Evolutionary conservation across 768 basidiomycete genomes (phyloP).

Genomic region (Leccinum barrowsii): DNA sequence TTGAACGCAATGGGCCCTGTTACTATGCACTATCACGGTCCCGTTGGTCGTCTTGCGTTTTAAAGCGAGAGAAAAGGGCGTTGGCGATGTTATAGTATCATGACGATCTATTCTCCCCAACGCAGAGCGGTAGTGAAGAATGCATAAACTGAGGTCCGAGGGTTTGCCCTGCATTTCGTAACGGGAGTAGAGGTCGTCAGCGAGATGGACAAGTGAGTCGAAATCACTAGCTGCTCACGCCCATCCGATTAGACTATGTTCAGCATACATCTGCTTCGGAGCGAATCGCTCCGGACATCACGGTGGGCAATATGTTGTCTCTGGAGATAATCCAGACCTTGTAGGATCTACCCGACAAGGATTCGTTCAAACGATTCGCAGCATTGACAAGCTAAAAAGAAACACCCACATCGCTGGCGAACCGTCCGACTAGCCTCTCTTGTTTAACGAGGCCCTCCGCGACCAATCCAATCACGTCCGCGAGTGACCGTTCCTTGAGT

Average conservation of each 20-base stretch:
- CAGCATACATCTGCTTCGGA: background rate
- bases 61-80: no score
- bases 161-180: conserved; percentile 14
- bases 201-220: conserved; percentile 19
- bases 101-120: conserved; percentile 18
- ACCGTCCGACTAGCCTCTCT: conserved; percentile 71
- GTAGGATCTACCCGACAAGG: conserved; percentile 46
- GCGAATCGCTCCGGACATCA: conserved; percentile 70
- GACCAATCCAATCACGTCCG: conserved; percentile 69
- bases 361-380: background rate
- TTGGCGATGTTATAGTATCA: background rate
- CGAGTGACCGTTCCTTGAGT: conserved; percentile 83
- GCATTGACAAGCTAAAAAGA: background rate
- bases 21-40: no score
- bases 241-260: conserved; percentile 7
- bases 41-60: no score
- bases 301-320: conserved; percentile 70
- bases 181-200: conserved; percentile 24
- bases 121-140: conserved; percentile 27
- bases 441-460: conserved; percentile 59
- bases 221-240: conserved; percentile 19
- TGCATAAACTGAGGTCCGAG: conserved; percentile 23
- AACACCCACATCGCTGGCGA: conserved; percentile 69
- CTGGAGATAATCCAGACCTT: conserved; percentile 65
- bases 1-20: no score